Evolutionary conservation across 768 basidiomycete genomes (phyloP).

Genomic region (Naematelia encephala): DNA sequence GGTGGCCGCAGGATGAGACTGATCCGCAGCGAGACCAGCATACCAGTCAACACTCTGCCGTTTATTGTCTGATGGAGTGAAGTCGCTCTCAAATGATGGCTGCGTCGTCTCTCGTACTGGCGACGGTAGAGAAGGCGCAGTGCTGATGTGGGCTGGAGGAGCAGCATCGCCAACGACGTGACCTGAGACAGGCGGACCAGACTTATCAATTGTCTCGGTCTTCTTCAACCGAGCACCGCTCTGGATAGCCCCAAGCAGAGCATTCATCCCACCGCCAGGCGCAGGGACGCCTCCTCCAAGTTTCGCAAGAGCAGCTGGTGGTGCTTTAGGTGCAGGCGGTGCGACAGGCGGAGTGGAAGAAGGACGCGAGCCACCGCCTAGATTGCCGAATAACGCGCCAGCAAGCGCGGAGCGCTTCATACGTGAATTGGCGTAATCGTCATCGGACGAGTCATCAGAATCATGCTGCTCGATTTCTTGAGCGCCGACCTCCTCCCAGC

Average conservation of each 20-base stretch:
- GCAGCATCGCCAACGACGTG: constrained; percentile 69
- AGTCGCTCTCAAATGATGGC: constrained; percentile 17
- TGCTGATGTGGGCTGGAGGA: constrained; percentile 67
- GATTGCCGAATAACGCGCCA: constrained; percentile 68
- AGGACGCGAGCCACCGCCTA: constrained; percentile 47
- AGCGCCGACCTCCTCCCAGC: constrained; percentile 70
- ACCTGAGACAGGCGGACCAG: constrained; percentile 55
- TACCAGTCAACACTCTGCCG: constrained; percentile 90
- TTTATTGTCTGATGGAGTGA: constrained; percentile 51
- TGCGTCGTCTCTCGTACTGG: constrained; percentile 13
- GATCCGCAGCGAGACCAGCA: constrained; percentile 73
- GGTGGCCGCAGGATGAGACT: constrained; percentile 43
- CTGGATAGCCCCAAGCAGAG: constrained; percentile 75
- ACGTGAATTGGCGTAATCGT: constrained; percentile 68
- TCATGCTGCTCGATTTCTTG: constrained; percentile 60
- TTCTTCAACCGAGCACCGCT: constrained; percentile 67
- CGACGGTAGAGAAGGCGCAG: constrained; percentile 46
- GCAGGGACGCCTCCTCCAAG: constrained; percentile 46
- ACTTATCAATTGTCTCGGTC: constrained; percentile 78
- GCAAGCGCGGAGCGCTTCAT: constrained; percentile 69
- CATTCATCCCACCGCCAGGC: constrained; percentile 53
- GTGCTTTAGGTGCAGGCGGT: constrained; percentile 40
- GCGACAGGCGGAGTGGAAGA: constrained; percentile 41
- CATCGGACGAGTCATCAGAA: constrained; percentile 70
- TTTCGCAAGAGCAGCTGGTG: constrained; percentile 55